Evolutionary conservation across 2,329 filamentous ascomycete species (phyloP), one percentile per base, ranked within the genome.

Genomic region (Aspergillus hortae): DNA sequence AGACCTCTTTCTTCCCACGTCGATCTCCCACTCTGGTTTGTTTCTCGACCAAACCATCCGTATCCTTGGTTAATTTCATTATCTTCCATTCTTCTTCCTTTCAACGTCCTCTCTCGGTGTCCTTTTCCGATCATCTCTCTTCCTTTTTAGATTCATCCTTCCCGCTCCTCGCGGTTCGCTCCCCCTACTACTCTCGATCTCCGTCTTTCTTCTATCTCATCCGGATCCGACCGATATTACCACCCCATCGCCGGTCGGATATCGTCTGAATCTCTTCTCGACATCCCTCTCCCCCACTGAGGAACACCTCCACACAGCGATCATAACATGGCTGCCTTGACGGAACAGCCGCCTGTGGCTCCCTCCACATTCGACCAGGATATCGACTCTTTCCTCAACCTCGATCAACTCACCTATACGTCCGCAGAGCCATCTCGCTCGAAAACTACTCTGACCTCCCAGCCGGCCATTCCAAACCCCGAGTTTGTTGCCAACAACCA

Each of bases 331-430:
- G 67, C 67, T 54, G 67, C 69, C 44, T 62, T 72, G 46, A 63
- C 67, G 52, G 68, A 72, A 55, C 61, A 68, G 44, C 67, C 67
- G 19, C 52, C 53, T 32, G 53, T 66, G 48, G 56, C 66, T 32
- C 59, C 64, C 10, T 59, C 64, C 27, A 60, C 62, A 21, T 75
- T 74, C 55, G 74, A 77, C 48, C 67, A 71, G 54, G 74, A 77
- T 46, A 70, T 76, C 58, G 74, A 77, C 55, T 67, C 72, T 15
- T 77, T 76, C 56, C 68, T 77, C 64, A 74, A 77, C 58, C 69
- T 75, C 54, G 74, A 77, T 48, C 71, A 73, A 56, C 64, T 73
- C 49, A 66, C 68, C 52, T 76, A 73, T 59, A 68, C 73, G 32
- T 66, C 69, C 36, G 56, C 65, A 47, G 64, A 71, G 25, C 57